Evolutionary conservation across 192 early-diverging fungal species (phyloP).

Genomic region (Pilobolus umbonatus): DNA sequence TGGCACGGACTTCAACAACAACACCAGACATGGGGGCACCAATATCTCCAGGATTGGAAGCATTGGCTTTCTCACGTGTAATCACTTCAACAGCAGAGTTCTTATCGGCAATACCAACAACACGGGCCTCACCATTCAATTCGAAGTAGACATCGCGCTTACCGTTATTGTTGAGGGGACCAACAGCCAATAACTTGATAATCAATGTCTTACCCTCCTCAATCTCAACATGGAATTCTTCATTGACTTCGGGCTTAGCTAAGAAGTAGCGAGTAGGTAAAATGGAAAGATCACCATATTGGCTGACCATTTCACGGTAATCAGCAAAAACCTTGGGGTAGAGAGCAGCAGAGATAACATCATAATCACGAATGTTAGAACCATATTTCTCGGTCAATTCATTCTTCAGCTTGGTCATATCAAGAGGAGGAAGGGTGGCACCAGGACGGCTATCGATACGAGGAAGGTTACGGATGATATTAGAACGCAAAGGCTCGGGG

Average conservation of each 20-base stretch:
- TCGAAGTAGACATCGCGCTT: constrained; percentile 94
- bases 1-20: constrained; percentile 87
- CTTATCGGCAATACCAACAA: constrained; percentile 65
- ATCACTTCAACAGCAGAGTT: constrained; percentile 61
- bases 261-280: constrained; percentile 93
- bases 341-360: constrained; percentile 82
- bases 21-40: constrained; percentile 96
- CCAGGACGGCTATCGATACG: constrained; percentile 86
- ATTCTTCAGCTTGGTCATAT: constrained; percentile 69
- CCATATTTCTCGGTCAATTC: constrained; percentile 81
- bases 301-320: constrained; percentile 64
- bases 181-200: constrained; percentile 85
- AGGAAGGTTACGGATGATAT: constrained; percentile 73
- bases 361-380: constrained; percentile 74
- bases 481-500: constrained; percentile 80
- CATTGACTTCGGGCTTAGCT: constrained; percentile 74
- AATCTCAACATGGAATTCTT: constrained; percentile 86
- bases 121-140: constrained; percentile 91
- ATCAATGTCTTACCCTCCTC: constrained; percentile 88
- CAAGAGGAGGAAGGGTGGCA: constrained; percentile 68
- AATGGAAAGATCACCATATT: constrained; percentile 83
- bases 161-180: constrained; percentile 73
- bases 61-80: constrained; percentile 72
- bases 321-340: constrained; percentile 94
- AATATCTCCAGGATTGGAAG: constrained; percentile 72